phyloP scores from a whole-genome alignment of 441 rosid genomes.

The Omphalea diandra region DNA sequence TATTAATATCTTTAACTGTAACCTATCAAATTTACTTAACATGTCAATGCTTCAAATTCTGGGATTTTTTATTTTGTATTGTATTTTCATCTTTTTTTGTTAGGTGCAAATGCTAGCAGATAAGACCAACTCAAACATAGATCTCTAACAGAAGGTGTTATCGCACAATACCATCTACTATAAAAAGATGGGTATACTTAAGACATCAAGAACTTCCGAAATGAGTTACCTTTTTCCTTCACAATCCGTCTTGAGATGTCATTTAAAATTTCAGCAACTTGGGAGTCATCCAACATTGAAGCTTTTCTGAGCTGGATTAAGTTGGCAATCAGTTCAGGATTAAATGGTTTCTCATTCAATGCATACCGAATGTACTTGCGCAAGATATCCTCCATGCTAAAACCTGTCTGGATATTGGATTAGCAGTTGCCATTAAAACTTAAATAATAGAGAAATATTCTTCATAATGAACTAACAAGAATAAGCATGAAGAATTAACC shows the following conservation, averaged over 20 bases:
- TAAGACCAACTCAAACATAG: not conserved
- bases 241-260: slow-evolving; percentile 85
- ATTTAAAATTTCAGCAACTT: slow-evolving; percentile 70
- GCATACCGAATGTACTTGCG: slow-evolving; percentile 87
- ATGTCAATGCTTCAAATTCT: no score
- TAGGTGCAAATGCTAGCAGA: not conserved
- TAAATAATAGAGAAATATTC: slow-evolving; percentile 6
- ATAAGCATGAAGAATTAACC: not conserved
- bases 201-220: not conserved
- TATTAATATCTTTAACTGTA: not conserved
- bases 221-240: slow-evolving; percentile 61
- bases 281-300: slow-evolving; percentile 66
- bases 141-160: not conserved
- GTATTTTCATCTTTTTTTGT: not conserved
- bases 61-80: not conserved
- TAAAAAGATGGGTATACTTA: not conserved
- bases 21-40: not conserved
- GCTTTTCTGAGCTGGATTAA: slow-evolving; percentile 73
- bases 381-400: slow-evolving; percentile 77
- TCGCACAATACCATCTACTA: not conserved
- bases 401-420: slow-evolving; percentile 81
- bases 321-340: slow-evolving; percentile 57
- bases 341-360: slow-evolving; percentile 91
- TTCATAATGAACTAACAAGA: slow-evolving; percentile 7
- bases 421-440: slow-evolving; percentile 36